Evolutionary conservation across 169 alveolate genomes (phyloP).

Genomic region (Perkinsus olseni): DNA sequence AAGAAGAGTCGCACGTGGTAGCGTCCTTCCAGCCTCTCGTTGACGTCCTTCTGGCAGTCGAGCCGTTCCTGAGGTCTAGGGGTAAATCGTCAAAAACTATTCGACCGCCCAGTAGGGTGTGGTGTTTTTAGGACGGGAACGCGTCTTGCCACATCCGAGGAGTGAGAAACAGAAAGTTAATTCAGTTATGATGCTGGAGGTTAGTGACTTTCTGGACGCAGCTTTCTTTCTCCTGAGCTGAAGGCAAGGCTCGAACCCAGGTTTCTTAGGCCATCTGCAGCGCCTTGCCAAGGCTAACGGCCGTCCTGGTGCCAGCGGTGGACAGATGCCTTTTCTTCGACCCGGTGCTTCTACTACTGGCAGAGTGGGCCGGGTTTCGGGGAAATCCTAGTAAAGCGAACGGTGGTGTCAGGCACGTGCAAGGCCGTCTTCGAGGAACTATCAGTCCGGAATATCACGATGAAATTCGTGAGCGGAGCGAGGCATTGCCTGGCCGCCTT

Average conservation of each 20-base stretch:
- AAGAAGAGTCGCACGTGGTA: background rate
- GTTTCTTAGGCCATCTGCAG: background rate
- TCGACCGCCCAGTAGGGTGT: background rate
- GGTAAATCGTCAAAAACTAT: too few relatives aligned
- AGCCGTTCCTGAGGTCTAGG: background rate
- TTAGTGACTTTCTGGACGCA: too few relatives aligned
- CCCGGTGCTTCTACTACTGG: background rate
- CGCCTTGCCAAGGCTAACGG: background rate
- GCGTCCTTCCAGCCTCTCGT: background rate
- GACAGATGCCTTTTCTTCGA: background rate
- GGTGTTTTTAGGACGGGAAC: background rate
- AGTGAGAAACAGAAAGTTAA: background rate
- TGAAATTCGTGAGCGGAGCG: background rate
- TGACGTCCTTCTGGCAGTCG: background rate
- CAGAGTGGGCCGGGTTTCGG: background rate
- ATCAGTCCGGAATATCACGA: background rate
- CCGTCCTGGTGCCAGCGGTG: background rate
- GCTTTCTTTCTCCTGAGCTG: too few relatives aligned
- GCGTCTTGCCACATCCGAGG: background rate
- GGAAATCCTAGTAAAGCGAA: background rate
- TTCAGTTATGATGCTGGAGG: background rate
- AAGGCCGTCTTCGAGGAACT: background rate
- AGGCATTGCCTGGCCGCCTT: background rate
- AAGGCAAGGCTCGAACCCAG: background rate
- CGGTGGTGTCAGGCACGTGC: background rate